A percentile compares a stretch with the other conserved stretches of the same genome.
These are phyloP conservation scores for Yamadazyma triangularis DNA, from an alignment of 1,139 yeast genomes.

Conservation along the genomic window DNA sequence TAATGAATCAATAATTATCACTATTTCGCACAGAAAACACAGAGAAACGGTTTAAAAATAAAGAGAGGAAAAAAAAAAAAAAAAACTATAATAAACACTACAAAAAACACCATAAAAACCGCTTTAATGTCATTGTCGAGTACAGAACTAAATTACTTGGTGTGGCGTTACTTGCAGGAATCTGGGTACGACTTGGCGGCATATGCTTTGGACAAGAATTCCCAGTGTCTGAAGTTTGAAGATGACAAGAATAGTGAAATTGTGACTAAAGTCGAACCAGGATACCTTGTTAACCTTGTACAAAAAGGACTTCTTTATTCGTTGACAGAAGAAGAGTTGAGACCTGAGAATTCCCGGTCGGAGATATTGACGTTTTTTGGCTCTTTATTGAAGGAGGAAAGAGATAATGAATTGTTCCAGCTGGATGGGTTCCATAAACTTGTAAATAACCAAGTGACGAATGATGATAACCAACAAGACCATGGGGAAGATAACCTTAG, in stretches of 20 bases:
- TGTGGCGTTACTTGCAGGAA: constrained; percentile 93
- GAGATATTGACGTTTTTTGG: constrained; percentile 26
- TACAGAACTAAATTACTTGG: constrained; percentile 79
- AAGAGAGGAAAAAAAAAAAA: no score
- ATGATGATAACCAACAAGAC: constrained; percentile 1
- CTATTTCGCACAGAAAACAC: no score
- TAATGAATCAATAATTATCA: not conserved
- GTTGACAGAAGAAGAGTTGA: constrained; percentile 28
- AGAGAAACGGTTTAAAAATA: no score
- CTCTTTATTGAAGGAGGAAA: constrained; percentile 24
- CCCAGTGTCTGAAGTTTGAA: constrained; percentile 60
- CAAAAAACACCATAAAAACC: no score
- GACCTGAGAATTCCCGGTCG: constrained; percentile 8
- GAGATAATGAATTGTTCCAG: constrained; percentile 3
- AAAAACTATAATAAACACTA: no score
- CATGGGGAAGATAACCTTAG: constrained; percentile 2
- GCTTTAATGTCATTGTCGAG: constrained; percentile 79
- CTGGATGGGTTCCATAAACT: not conserved
- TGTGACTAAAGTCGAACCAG: constrained; percentile 52
- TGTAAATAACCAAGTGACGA: not conserved
- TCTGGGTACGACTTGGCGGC: constrained; percentile 79
- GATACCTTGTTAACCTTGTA: constrained; percentile 73
- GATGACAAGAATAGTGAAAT: constrained; percentile 35
- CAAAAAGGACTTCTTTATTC: constrained; percentile 81
- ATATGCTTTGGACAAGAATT: constrained; percentile 74